phyloP scores from a whole-genome alignment of 352 stramenopile genomes.

The Pythium volutum region DNA sequence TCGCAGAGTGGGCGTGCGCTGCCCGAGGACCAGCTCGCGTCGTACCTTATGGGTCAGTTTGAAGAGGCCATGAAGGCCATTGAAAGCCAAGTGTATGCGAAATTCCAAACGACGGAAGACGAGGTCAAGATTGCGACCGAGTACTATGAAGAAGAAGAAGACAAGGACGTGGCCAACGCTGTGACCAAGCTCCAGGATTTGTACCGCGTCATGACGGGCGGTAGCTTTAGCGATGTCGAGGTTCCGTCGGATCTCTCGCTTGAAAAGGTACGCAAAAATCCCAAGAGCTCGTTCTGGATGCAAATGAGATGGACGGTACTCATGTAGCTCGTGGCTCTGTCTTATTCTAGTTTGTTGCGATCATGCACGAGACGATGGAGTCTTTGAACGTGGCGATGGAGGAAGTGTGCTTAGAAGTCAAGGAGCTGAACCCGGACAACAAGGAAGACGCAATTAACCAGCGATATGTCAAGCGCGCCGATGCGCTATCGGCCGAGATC shows the following conservation, averaged over 20 bases:
- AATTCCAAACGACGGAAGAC: constrained; percentile 87
- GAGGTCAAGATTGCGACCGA: constrained; percentile 84
- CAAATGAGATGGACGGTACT: background rate
- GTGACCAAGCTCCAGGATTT: constrained; percentile 86
- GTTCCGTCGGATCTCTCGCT: constrained; percentile 80
- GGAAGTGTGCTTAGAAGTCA: constrained; percentile 85
- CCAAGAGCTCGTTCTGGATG: no score
- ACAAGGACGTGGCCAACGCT: constrained; percentile 82
- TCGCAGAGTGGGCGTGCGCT: constrained; percentile 78
- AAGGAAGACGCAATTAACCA: constrained; percentile 90
- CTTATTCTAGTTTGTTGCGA: constrained; percentile 63
- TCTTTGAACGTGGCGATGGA: constrained; percentile 89
- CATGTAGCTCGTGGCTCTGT: background rate
- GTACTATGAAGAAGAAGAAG: constrained; percentile 87
- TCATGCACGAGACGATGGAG: constrained; percentile 91
- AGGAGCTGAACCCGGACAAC: constrained; percentile 85
- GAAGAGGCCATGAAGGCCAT: constrained; percentile 90
- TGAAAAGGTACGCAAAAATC: constrained; percentile 49
- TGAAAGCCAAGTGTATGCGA: constrained; percentile 85
- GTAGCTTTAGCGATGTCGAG: constrained; percentile 77
- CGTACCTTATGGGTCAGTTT: constrained; percentile 89
- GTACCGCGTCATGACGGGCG: constrained; percentile 86
- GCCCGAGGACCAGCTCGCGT: constrained; percentile 82
- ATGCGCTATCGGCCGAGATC: constrained; percentile 82
- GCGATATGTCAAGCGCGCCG: constrained; percentile 86